phyloP scores from a whole-genome alignment of 768 basidiomycete species.

The Termitomyces titanicus region DNA sequence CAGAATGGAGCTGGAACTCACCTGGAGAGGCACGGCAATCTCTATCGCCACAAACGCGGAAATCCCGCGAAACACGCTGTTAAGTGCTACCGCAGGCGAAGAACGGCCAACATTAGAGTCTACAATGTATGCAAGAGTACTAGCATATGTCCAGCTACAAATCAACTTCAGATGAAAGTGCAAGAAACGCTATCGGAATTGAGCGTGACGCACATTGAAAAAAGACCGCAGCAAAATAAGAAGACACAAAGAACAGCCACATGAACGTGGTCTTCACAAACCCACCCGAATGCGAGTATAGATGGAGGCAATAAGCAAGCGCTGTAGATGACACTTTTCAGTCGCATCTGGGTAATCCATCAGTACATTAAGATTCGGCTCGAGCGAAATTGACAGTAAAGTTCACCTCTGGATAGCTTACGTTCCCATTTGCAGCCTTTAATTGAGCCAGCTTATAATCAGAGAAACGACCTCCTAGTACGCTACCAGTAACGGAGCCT shows the following conservation, averaged over 20 bases:
- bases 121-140: slow-evolving; percentile 79
- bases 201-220: slow-evolving; percentile 57
- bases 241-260: slow-evolving; percentile 67
- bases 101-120: slow-evolving; percentile 84
- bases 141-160: slow-evolving; percentile 53
- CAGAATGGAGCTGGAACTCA: slow-evolving; percentile 20
- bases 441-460: slow-evolving; percentile 35
- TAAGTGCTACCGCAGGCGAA: slow-evolving; percentile 69
- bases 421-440: slow-evolving; percentile 36
- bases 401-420: slow-evolving; percentile 61
- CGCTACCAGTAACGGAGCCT: slow-evolving; percentile 39
- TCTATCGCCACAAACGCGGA: slow-evolving; percentile 69
- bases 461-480: slow-evolving; percentile 44
- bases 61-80: slow-evolving; percentile 72
- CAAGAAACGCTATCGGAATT: background rate
- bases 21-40: slow-evolving; percentile 71
- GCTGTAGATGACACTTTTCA: slow-evolving; percentile 57
- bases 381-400: background rate
- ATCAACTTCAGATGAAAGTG: background rate
- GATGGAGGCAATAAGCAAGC: slow-evolving; percentile 58
- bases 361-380: background rate
- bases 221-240: slow-evolving; percentile 72
- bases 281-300: slow-evolving; percentile 74
- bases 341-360: slow-evolving; percentile 63
- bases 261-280: slow-evolving; percentile 56